Base-by-base conservation (phyloP, 352 stramenopile genomes). In the Phytophthora sp. region DNA sequence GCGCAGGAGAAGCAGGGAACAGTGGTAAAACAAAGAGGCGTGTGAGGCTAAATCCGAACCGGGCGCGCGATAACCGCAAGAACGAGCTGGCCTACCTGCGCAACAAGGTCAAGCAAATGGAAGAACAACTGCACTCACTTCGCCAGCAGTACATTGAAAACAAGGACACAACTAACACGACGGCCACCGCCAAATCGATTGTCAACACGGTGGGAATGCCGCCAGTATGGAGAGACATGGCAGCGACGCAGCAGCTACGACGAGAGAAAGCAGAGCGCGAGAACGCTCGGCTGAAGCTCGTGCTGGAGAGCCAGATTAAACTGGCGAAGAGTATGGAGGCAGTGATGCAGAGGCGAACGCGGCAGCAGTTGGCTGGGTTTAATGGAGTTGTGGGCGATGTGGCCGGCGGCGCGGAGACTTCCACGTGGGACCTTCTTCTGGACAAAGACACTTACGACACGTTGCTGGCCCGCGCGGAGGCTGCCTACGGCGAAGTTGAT, bases 221-320 rank as follows among this genome's bases (percentile, higher is more conserved):
- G 1, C 59, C 50, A 8, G 51, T 78, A 12, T 85, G 76, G 76
- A 58, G 74, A 9, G 62, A 78, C 32, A 67, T 80, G 53, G 68
- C 69, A 24, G 58, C 54, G 2, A 57, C 53, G 0, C 72, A 85
- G 41, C 54, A 71, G 26, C 41, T 66, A 51, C 62, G 60, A 48
- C 62, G 72, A 42, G 56, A 73, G 38, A 72, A 79, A 23, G 62
- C 76, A 0, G 72, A 85, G 42, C 59, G 62, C 9, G 76, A 82
- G 41, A 85, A 85, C n/a, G 49, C 62, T n/a, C 72, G 63, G 6
- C 62, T 85, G 28, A 85, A 85, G 44, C 50, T 76, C 4, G 66
- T 74, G 15, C 65, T 85, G 17, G 76, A 82, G 42, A 72, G 64
- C 35, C 76, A 85, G 49, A 66, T 80, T 21, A 79, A 80, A 41